Evolutionary conservation across 176 grass and related monocot genomes (phyloP).

Genomic region (Alopecurus myosuroides): DNA sequence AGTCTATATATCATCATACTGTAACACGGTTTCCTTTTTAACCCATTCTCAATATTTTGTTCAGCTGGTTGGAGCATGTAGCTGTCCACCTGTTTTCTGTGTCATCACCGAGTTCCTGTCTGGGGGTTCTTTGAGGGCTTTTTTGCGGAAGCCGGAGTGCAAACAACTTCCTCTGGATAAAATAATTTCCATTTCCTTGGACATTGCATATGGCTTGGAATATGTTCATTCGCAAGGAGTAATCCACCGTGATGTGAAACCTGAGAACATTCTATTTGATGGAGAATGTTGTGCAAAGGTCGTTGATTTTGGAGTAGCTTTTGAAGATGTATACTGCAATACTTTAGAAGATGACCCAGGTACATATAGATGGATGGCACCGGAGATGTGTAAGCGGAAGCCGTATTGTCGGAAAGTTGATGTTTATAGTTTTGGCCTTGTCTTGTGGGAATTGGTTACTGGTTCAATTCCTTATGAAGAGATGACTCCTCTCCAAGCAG

Average conservation of each 20-base stretch:
- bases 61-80: constrained; percentile 80
- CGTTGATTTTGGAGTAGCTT: constrained; percentile 93
- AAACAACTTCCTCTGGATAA: constrained; percentile 59
- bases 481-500: constrained; percentile 85
- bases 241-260: constrained; percentile 90
- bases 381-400: constrained; percentile 87
- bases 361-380: constrained; percentile 98
- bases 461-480: constrained; percentile 76
- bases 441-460: constrained; percentile 84
- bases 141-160: constrained; percentile 66
- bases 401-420: constrained; percentile 79
- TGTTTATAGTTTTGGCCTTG: constrained; percentile 86
- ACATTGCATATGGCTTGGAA: constrained; percentile 73
- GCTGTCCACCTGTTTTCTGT: constrained; percentile 72
- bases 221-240: constrained; percentile 93
- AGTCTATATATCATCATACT: too few species aligned
- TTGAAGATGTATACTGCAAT: constrained; percentile 61
- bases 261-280: constrained; percentile 96
- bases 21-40: not conserved
- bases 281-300: constrained; percentile 73
- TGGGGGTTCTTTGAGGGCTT: constrained; percentile 74
- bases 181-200: constrained; percentile 58
- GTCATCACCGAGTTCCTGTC: constrained; percentile 89
- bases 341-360: constrained; percentile 66
- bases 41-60: constrained; percentile 13